Evolutionary conservation across 345 rosid genomes (phyloP).

Genomic region (Ceriops decandra): DNA sequence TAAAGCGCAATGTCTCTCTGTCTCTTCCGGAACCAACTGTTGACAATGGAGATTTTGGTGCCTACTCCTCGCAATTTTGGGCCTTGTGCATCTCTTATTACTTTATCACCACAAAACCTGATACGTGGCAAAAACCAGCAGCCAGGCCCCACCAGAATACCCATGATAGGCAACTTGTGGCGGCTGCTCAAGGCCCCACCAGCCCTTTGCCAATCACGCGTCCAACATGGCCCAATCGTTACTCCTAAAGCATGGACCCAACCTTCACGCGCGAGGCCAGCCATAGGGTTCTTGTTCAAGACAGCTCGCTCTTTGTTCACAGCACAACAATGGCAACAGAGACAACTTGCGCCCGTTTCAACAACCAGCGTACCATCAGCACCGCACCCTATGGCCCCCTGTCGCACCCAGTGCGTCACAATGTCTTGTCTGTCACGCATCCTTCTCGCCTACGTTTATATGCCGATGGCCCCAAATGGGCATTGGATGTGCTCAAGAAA

Average conservation of each 20-base stretch:
- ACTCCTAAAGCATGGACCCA: slow-evolving; percentile 1
- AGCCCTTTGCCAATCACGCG: slow-evolving; percentile 1
- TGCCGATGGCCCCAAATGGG: slow-evolving; percentile 6
- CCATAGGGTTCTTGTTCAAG: slow-evolving; percentile 1
- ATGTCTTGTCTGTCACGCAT: neutral
- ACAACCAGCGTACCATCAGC: slow-evolving; percentile 1
- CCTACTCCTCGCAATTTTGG: neutral
- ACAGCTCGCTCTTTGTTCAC: slow-evolving; percentile 7
- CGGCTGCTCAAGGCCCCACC: slow-evolving; percentile 9
- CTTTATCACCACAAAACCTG: neutral
- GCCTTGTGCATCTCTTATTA: neutral
- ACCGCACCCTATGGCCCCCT: slow-evolving; percentile 4
- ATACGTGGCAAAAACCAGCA: neutral
- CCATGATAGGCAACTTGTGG: slow-evolving; percentile 7
- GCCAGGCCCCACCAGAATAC: neutral
- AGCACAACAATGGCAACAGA: slow-evolving; percentile 5
- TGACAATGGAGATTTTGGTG: neutral
- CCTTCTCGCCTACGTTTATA: slow-evolving; percentile 9
- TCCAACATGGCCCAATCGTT: slow-evolving; percentile 13
- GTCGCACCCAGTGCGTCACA: slow-evolving; percentile 3
- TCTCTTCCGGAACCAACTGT: no score
- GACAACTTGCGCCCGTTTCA: neutral
- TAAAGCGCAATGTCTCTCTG: no score
- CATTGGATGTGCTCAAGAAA: neutral
- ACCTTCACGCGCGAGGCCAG: slow-evolving; percentile 11